Conservation (phyloP, 1,284 basidiomycete species). For the Marasmius oreades region DNA sequence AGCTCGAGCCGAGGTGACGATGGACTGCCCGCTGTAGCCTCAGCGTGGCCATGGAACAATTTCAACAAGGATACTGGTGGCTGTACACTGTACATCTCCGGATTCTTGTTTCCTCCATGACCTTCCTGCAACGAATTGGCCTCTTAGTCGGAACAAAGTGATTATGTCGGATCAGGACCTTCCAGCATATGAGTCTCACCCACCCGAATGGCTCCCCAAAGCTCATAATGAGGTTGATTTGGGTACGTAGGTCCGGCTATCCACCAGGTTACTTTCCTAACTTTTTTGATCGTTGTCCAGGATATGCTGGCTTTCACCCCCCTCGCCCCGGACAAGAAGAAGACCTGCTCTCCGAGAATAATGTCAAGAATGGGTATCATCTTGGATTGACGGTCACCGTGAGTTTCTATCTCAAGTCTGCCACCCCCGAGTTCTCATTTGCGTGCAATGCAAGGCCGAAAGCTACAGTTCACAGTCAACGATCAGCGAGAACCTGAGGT, state of each 20-base stretch:
- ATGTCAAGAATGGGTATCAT: constrained; percentile 78
- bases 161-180: constrained; percentile 30
- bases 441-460: constrained; percentile 47
- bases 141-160: not conserved
- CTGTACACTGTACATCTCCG: not conserved
- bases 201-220: constrained; percentile 69
- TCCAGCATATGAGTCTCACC: constrained; percentile 61
- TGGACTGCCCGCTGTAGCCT: not conserved
- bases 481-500: constrained; percentile 49
- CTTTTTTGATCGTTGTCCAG: constrained; percentile 33
- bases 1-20: not conserved
- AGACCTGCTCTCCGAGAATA: constrained; percentile 73
- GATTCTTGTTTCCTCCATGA: not conserved
- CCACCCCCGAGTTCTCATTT: not conserved
- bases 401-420: constrained; percentile 20
- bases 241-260: constrained; percentile 35
- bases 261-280: constrained; percentile 5
- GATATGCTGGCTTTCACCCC: constrained; percentile 85
- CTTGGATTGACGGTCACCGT: constrained; percentile 63
- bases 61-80: not conserved
- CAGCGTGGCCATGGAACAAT: not conserved
- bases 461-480: constrained; percentile 55
- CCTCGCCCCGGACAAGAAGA: constrained; percentile 83
- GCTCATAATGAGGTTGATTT: constrained; percentile 64
- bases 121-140: not conserved